Conservation (phyloP, 805 yeast species). For the Cyberlindnera xishuangbannaensis region DNA sequence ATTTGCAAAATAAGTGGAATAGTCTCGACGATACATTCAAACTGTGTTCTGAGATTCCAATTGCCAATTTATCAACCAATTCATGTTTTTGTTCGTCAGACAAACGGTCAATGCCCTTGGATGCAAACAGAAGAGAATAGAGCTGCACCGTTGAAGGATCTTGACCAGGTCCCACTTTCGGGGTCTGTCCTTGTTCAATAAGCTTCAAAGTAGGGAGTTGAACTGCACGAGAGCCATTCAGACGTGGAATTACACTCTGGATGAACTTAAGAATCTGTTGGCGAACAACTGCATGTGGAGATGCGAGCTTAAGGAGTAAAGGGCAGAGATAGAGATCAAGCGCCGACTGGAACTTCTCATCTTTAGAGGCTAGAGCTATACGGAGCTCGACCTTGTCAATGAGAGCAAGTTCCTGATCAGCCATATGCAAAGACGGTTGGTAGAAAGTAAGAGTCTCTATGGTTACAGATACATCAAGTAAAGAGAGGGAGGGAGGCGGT, state of each 20-base stretch:
- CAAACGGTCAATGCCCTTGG: conserved; percentile 62
- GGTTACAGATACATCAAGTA: no score
- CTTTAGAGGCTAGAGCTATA: conserved; percentile 68
- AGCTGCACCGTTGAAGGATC: conserved; percentile 42
- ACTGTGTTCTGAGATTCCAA: conserved; percentile 38
- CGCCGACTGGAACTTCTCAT: conserved; percentile 54
- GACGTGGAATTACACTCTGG: conserved; percentile 60
- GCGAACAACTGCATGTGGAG: conserved; percentile 62
- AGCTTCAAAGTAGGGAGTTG: conserved; percentile 60
- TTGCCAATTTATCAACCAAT: conserved; percentile 43
- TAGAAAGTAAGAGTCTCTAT: no score
- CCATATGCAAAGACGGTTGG: conserved; percentile 20
- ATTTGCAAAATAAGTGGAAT: conserved; percentile 53
- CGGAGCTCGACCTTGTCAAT: conserved; percentile 77
- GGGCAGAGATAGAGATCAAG: conserved; percentile 69
- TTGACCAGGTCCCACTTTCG: conserved; percentile 36
- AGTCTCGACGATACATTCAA: conserved; percentile 45
- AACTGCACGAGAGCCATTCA: conserved; percentile 49
- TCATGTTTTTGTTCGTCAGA: conserved; percentile 28
- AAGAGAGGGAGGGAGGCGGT: conserved; percentile 1
- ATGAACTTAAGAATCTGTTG: conserved; percentile 60
- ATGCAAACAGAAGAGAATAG: conserved; percentile 58
- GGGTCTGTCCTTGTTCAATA: conserved; percentile 55
- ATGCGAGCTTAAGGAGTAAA: conserved; percentile 67
- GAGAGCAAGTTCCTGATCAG: conserved; percentile 47